Conservation (phyloP, 2,329 filamentous ascomycete species). For the Periconia macrospinosa region DNA sequence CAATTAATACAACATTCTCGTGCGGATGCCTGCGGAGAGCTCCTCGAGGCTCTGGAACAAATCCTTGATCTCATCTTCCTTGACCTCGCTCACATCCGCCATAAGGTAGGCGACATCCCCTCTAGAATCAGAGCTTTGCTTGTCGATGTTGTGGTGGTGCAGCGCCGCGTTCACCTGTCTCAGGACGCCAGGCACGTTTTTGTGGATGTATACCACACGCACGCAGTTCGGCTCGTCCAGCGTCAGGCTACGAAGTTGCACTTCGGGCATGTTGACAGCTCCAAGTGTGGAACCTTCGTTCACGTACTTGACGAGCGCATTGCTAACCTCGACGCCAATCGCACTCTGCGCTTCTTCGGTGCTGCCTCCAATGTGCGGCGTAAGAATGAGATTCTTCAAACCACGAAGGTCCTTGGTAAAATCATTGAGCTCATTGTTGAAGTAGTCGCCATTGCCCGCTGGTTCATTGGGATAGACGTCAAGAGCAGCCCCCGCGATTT, state of each 20-base stretch:
- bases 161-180: conserved; percentile 94
- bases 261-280: conserved; percentile 96
- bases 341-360: conserved; percentile 97
- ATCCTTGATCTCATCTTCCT: conserved; percentile 77
- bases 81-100: conserved; percentile 92
- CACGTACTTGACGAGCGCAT: conserved; percentile 88
- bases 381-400: conserved; percentile 90
- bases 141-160: conserved; percentile 95
- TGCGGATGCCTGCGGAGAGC: conserved; percentile 62
- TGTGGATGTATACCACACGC: conserved; percentile 94
- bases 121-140: conserved; percentile 95
- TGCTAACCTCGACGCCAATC: conserved; percentile 89
- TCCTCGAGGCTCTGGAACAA: conserved; percentile 81
- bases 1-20: conserved; percentile 51
- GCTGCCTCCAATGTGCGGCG: conserved; percentile 94
- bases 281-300: conserved; percentile 91
- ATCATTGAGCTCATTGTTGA: conserved; percentile 77
- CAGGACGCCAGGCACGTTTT: conserved; percentile 93
- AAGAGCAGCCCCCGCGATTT: conserved; percentile 89
- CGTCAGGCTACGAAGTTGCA: conserved; percentile 84
- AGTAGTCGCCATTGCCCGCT: conserved; percentile 91
- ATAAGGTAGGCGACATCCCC: conserved; percentile 95
- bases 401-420: conserved; percentile 85
- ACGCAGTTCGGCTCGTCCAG: conserved; percentile 87
- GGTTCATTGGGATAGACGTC: conserved; percentile 97